Percentiles rank a stretch among this genome's conserved stretches.
These are phyloP conservation scores for Fusarium oligoseptatum DNA, from an alignment of 2,329 filamentous ascomycete species.

Conservation along the genomic window DNA sequence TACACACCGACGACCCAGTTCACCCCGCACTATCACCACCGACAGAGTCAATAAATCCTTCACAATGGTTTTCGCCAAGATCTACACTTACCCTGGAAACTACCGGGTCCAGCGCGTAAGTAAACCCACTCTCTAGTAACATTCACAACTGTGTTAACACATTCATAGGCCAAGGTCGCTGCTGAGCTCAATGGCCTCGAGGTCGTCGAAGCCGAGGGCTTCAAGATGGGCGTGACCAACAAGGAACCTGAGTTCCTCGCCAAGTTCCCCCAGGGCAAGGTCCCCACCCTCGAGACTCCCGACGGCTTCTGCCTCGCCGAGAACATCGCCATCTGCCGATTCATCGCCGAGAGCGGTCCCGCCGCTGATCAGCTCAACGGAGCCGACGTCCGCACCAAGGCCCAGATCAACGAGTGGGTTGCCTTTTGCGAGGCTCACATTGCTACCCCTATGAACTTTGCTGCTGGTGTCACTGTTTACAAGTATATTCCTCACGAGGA, in stretches of 20 bases:
- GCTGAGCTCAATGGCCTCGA: background rate
- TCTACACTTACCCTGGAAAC: background rate
- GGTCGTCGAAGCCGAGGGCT: background rate
- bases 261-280: background rate
- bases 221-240: background rate
- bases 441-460: background rate
- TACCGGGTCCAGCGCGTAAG: background rate
- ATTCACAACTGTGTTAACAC: background rate
- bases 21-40: background rate
- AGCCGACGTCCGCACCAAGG: background rate
- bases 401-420: background rate
- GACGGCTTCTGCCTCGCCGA: background rate
- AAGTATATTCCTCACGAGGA: background rate
- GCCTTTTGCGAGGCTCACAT: background rate
- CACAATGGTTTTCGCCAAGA: background rate
- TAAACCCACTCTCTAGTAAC: rapidly evolving
- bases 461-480: background rate
- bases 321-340: background rate
- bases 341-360: background rate
- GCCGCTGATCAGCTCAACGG: background rate
- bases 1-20: background rate
- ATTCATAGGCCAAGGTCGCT: background rate
- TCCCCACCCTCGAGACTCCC: background rate
- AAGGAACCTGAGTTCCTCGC: background rate
- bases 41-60: background rate